Evolutionary conservation across 306 rosid species (phyloP).

Genomic region (Cicer yamashitae): DNA sequence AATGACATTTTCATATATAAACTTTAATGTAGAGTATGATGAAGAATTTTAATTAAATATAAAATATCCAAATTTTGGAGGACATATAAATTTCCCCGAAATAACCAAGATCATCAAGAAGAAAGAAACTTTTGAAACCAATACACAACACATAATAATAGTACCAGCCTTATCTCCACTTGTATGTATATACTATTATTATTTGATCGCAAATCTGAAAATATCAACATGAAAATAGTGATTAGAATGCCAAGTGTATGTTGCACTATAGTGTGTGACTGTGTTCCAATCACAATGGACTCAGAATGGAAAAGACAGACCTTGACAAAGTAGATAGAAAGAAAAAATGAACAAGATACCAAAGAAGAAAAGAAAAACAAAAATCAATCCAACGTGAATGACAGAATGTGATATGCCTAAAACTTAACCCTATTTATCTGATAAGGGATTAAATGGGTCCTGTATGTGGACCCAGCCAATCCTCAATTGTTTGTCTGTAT

Average conservation of each 20-base stretch:
- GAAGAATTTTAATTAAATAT: too few species aligned
- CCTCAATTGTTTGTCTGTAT: slow-evolving; percentile 34
- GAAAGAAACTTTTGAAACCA: too few species aligned
- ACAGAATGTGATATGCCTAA: background rate
- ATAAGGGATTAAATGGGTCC: slow-evolving; percentile 22
- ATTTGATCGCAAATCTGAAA: too few species aligned
- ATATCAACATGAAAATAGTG: background rate
- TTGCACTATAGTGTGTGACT: background rate
- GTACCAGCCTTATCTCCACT: too few species aligned
- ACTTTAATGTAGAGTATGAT: too few species aligned
- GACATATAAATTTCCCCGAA: too few species aligned
- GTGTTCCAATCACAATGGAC: slow-evolving; percentile 12
- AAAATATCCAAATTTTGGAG: too few species aligned
- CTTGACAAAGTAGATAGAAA: slow-evolving; percentile 23
- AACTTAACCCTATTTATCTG: slow-evolving; percentile 6
- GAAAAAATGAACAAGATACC: slow-evolving; percentile 12
- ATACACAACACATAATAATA: too few species aligned
- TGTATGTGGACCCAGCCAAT: slow-evolving; percentile 33
- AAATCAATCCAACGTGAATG: background rate
- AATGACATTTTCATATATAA: too few species aligned
- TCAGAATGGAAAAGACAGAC: background rate
- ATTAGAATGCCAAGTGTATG: slow-evolving; percentile 6
- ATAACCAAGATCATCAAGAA: too few species aligned
- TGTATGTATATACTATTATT: too few species aligned
- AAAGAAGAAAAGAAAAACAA: slow-evolving; percentile 17